These are phyloP conservation scores for Microcos paniculata DNA, from an alignment of 345 rosid genomes.

Conservation along the genomic window DNA sequence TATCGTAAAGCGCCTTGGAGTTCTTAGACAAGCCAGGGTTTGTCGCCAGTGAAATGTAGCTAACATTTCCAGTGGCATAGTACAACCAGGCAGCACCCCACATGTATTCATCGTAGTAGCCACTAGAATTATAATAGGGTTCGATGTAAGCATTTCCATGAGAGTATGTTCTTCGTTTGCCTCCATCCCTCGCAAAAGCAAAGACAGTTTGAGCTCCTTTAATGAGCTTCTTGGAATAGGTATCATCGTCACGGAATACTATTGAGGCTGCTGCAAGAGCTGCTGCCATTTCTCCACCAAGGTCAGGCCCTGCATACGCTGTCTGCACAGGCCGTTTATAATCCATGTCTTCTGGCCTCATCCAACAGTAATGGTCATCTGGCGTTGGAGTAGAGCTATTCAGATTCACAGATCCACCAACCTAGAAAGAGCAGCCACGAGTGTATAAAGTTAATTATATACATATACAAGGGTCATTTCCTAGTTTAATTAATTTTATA, in stretches of 20 bases:
- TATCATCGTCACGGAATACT: constrained; percentile 51
- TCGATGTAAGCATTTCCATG: constrained; percentile 39
- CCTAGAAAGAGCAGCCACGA: constrained; percentile 32
- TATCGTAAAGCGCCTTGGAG: constrained; percentile 49
- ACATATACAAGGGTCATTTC: too few relatives aligned
- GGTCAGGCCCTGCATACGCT: constrained; percentile 51
- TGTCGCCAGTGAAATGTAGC: constrained; percentile 61
- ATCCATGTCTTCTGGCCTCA: constrained; percentile 81
- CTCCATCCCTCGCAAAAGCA: constrained; percentile 53
- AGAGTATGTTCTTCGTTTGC: constrained; percentile 44
- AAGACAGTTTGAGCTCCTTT: constrained; percentile 63
- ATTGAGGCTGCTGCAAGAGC: constrained; percentile 81
- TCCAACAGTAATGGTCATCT: constrained; percentile 81
- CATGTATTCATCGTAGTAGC: constrained; percentile 79
- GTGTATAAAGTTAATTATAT: too few relatives aligned
- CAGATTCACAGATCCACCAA: constrained; percentile 55
- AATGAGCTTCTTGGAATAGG: constrained; percentile 53
- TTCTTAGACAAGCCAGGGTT: constrained; percentile 48
- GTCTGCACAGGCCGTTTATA: constrained; percentile 49
- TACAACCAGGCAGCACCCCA: constrained; percentile 88
- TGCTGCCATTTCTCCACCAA: constrained; percentile 74
- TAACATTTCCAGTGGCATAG: constrained; percentile 75
- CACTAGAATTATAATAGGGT: constrained; percentile 68
- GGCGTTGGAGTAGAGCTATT: constrained; percentile 51
- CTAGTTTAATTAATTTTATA: too few relatives aligned